Evolutionary conservation across 225 moss, liverwort and hornwort genomes (phyloP).

Genomic region (Bryum argenteum): DNA sequence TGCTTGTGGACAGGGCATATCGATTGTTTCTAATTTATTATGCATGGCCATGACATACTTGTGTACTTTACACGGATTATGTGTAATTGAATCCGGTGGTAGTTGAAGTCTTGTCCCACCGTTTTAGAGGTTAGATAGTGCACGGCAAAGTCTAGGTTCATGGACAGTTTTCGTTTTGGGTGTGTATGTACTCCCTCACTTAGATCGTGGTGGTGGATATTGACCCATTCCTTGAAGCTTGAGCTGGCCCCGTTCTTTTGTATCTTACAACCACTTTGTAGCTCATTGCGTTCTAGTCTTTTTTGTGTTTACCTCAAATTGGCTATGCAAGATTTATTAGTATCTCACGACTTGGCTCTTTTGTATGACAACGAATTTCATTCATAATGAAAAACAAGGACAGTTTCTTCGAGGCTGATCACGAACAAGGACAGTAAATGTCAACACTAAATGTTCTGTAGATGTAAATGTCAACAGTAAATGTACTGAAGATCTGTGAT

Average conservation of each 20-base stretch:
- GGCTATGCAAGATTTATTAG: too few species aligned
- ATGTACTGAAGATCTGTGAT: too few species aligned
- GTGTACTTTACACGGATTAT: constrained; percentile 33
- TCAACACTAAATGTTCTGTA: too few species aligned
- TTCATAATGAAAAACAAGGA: too few species aligned
- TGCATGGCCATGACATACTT: constrained; percentile 31
- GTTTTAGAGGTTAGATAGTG: constrained; percentile 30
- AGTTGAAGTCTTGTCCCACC: constrained; percentile 33
- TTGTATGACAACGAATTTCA: too few species aligned
- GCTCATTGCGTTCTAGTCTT: background rate
- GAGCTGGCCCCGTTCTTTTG: constrained; percentile 34
- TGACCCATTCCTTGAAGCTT: constrained; percentile 37
- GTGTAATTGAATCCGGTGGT: constrained; percentile 39
- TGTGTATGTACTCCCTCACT: constrained; percentile 35
- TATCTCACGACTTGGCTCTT: too few species aligned
- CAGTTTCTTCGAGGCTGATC: too few species aligned
- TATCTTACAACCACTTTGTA: background rate
- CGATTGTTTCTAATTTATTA: constrained; percentile 41
- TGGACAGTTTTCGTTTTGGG: constrained; percentile 38
- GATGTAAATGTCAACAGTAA: too few species aligned
- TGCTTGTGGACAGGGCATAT: constrained; percentile 37
- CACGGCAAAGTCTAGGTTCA: constrained; percentile 26
- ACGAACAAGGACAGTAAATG: too few species aligned
- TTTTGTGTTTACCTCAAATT: background rate
- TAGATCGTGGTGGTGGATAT: constrained; percentile 31